These are phyloP conservation scores for Solanum acaule DNA, from an alignment of 257 asterid genomes.

Conservation along the genomic window DNA sequence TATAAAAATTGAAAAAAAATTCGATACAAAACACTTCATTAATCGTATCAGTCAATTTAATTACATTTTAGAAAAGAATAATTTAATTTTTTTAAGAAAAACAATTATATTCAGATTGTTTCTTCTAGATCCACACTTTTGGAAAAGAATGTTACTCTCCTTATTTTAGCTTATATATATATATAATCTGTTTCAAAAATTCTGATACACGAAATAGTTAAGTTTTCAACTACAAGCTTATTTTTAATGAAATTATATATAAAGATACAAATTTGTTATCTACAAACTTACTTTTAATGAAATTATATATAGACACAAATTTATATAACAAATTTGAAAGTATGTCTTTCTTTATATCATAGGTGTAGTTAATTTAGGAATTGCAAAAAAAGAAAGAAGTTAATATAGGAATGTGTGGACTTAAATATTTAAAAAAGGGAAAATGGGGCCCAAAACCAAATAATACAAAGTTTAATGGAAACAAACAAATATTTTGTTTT, in stretches of 20 bases:
- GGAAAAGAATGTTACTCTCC: background rate
- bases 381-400: background rate
- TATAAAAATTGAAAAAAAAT: background rate
- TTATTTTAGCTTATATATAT: background rate
- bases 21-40: background rate
- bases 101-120: background rate
- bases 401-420: background rate
- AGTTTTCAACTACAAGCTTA: too few species aligned
- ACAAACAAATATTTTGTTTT: background rate
- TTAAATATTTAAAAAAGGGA: background rate
- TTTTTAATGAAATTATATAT: too few species aligned
- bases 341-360: background rate
- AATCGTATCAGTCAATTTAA: background rate
- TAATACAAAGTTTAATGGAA: background rate
- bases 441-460: background rate
- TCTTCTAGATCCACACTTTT: background rate
- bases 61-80: background rate
- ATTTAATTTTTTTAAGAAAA: background rate
- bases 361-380: background rate
- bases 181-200: background rate
- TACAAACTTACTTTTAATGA: too few species aligned
- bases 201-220: too few species aligned
- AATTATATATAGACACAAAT: background rate
- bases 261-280: background rate
- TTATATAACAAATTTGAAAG: background rate